Base-by-base conservation (phyloP, 768 basidiomycete species). In the Piloderma croceum region DNA sequence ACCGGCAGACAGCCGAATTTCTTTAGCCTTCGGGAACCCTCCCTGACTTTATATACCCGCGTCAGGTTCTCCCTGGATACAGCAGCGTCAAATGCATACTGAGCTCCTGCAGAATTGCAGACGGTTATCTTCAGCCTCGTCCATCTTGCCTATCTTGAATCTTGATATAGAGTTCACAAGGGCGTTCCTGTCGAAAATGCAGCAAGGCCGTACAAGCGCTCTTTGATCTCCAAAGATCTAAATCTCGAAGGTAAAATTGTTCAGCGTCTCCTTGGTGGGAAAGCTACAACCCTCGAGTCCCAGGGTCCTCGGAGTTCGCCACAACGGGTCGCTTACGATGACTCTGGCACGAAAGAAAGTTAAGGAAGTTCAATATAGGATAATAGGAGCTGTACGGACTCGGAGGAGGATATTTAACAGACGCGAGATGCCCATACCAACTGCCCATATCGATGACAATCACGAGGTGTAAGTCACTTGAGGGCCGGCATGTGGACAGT, bases 31-130 rank as follows among this genome's bases (percentile, higher is more conserved):
- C 12, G 37, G 15, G 47, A 60, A 31, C 63, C 44, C 6, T 61
- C 67, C 32, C 50, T 49, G 25, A 56, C 51, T 46, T 69, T 70
- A 23, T 60, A 57, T 12, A 68, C 48, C 34, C 56, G 48, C 1
- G 56, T 68, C 11, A 67, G 51, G 40, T 65, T 67, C 43, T 70
- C 67, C 13, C 63, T 47, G 29, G 64, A 59, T 4, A 59, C 60
- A 4, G 64, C 65, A 3, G 56, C 58, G 44, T 68, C 66, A 20
- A 60, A 54, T 12, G 50, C 39, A 15, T 51, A 42, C 3, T 56
- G 55, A 22, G 20, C 27, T 46, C 15, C 45, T 50, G 39, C 65
- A 52, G 12, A 67, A 65, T 41, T 60, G 55, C 20, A 48, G 50
- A 10, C 69, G 50, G 39, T 66, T 57, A 3, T 52, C 54, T 48